Percentiles rank a stretch among this genome's conserved stretches.
phyloP scores from a whole-genome alignment of 345 rosid species.

The Aquilaria yunnanensis region DNA sequence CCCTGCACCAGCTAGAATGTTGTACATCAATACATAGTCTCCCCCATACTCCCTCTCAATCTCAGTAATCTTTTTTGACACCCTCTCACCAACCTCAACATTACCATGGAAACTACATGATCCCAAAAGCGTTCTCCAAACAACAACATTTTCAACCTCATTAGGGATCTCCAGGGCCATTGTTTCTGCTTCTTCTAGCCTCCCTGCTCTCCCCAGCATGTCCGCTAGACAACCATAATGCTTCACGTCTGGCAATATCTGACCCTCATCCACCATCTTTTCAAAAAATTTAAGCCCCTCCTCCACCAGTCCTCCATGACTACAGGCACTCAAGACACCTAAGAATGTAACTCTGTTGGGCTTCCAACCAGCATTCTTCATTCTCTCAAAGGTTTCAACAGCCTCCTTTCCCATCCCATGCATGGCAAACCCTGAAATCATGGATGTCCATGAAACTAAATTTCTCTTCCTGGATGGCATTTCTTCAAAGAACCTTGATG shows the following conservation, averaged over 20 bases:
- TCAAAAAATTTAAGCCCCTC: constrained; percentile 58
- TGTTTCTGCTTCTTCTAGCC: constrained; percentile 75
- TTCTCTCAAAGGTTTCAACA: constrained; percentile 37
- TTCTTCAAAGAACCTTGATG: constrained; percentile 47
- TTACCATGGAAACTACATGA: constrained; percentile 78
- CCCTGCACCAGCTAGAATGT: constrained; percentile 57
- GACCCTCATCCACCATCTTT: constrained; percentile 44
- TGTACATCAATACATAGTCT: constrained; percentile 71
- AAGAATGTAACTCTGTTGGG: constrained; percentile 70
- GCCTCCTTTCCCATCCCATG: constrained; percentile 86
- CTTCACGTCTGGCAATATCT: constrained; percentile 51
- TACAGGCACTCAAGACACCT: constrained; percentile 75
- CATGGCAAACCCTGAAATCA: constrained; percentile 77
- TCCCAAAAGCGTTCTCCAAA: constrained; percentile 83
- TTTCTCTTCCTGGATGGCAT: constrained; percentile 37
- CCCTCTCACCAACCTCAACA: constrained; percentile 63
- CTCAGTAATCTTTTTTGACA: constrained; percentile 58
- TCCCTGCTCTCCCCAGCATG: constrained; percentile 75
- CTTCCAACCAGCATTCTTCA: constrained; percentile 49
- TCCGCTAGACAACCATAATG: constrained; percentile 79
- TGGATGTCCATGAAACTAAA: constrained; percentile 76
- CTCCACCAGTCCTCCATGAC: constrained; percentile 82
- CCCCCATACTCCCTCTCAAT: constrained; percentile 69
- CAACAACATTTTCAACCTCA: constrained; percentile 39
- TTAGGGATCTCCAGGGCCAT: constrained; percentile 51